Evolutionary conservation across 441 rosid species (phyloP).

Genomic region (Adansonia madagascariensis): DNA sequence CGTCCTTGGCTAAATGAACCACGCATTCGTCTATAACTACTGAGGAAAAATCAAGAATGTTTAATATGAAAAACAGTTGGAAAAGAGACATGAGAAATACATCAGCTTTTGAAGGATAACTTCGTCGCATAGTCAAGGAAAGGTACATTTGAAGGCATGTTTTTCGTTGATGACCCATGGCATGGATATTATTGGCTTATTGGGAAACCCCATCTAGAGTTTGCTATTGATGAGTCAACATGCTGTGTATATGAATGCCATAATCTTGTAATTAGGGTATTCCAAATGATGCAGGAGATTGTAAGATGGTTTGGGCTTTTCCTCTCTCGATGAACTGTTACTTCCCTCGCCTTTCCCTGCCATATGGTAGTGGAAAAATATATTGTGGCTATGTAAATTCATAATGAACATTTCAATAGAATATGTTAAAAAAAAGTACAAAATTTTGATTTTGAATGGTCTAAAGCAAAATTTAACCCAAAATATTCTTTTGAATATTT

Average conservation of each 20-base stretch:
- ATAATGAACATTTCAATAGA: too few relatives aligned
- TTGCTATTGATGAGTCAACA: constrained; percentile 21
- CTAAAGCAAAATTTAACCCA: too few relatives aligned
- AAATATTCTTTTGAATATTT: too few relatives aligned
- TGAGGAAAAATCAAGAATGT: constrained; percentile 1
- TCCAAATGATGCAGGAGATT: constrained; percentile 5
- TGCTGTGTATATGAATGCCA: constrained; percentile 27
- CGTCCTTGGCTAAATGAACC: constrained; percentile 3
- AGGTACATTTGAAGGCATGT: constrained; percentile 22
- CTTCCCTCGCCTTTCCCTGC: too few relatives aligned
- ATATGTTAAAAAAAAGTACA: too few relatives aligned
- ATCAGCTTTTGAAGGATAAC: constrained; percentile 27
- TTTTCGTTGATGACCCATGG: constrained; percentile 17
- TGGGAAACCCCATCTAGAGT: constrained; percentile 1
- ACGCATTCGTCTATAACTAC: constrained; percentile 21
- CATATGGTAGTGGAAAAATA: too few relatives aligned
- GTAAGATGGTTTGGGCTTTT: constrained; percentile 2
- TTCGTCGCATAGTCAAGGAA: constrained; percentile 12
- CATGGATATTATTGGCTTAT: constrained; percentile 4
- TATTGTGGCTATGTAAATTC: too few relatives aligned
- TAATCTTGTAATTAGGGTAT: constrained; percentile 16
- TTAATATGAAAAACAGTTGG: constrained; percentile 3
- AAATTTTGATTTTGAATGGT: too few relatives aligned
- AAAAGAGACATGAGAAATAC: constrained; percentile 13
- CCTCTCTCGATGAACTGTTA: too few relatives aligned